phyloP scores from a whole-genome alignment of 208 protist genomes.

The Trypanosoma platydactyli region DNA sequence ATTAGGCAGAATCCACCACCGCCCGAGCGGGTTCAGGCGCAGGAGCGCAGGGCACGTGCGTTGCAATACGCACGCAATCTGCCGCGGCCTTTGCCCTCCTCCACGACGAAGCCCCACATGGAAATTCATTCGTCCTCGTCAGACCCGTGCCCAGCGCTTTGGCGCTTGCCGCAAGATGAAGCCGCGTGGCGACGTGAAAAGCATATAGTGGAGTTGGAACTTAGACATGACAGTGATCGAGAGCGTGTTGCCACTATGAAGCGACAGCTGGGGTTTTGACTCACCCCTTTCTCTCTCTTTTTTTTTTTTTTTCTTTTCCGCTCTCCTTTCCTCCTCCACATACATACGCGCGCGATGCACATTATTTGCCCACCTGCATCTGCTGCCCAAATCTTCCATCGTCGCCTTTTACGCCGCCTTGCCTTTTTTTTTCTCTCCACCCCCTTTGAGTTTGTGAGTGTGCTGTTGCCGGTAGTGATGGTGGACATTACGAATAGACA shows the following conservation, averaged over 20 bases:
- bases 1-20: conserved; percentile 31
- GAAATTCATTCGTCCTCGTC: neutral
- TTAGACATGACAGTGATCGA: conserved; percentile 49
- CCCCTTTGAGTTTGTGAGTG: too few relatives aligned
- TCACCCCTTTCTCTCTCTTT: neutral
- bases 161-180: conserved; percentile 21
- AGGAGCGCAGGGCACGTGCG: conserved; percentile 52
- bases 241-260: conserved; percentile 53
- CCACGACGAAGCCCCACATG: too few relatives aligned
- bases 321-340: too few relatives aligned
- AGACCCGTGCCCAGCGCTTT: neutral
- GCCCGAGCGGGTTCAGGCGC: conserved; percentile 40
- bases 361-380: too few relatives aligned
- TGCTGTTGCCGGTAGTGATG: too few relatives aligned
- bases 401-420: too few relatives aligned
- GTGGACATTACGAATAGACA: too few relatives aligned
- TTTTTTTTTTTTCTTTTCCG: conserved; percentile 1
- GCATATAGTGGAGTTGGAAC: conserved; percentile 58
- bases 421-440: too few relatives aligned
- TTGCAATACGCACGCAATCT: conserved; percentile 53
- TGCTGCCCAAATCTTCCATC: too few relatives aligned
- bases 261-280: conserved; percentile 33
- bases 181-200: conserved; percentile 30
- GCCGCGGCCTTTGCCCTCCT: conserved; percentile 4
- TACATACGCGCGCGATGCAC: too few relatives aligned